Evolutionary conservation across 805 yeast genomes (phyloP), one percentile per base, ranked within the genome.

Genomic region (Candida pseudoglaebosa): DNA sequence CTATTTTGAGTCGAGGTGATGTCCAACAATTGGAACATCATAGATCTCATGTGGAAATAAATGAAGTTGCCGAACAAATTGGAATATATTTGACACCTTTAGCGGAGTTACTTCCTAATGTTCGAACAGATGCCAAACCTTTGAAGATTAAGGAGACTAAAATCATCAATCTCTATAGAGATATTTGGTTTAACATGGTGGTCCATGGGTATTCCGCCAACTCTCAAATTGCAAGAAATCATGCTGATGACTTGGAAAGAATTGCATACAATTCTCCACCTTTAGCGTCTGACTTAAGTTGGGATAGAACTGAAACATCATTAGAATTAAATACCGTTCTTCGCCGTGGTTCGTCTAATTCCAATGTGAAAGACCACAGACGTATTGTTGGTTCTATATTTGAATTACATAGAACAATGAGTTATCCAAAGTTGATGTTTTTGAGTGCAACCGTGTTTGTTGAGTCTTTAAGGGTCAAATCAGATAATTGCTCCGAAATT

Each of bases 161-260:
- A 2, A 65, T 78, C 1, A 65, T 79, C 34, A 71, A 74, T 33
- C 65, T 81, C 42, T 87, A 91, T 67, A 75, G 95, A 53, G 84
- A 93, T 59, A 79, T 88, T 32, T 93, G 99, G 99, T 88, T 87
- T 59, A 93, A 91, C 53, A 70, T 93, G 72, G 91, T 82, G 3
- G 84, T 90, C 19, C 96, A 93, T 59, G 99, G 99, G 0, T 88
- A 81, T 56, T 74, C 79, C n/a, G 68, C 69, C 39, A 70, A 70
- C 26, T 80, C 93, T 0, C 66, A 68, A 10, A 65, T 80, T 52
- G 73, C 78, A 12, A 61, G 63, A 39, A 61, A 62, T n/a, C 72
- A 75, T 51, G 57, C 61, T 31, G 48, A 48, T 0, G 76, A 77
- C 19, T 68, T 91, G 30, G 69, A 74, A 49, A 67, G 80, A 38